Conservation (phyloP, 2,329 filamentous ascomycete genomes). For the Claviceps purpurea region DNA sequence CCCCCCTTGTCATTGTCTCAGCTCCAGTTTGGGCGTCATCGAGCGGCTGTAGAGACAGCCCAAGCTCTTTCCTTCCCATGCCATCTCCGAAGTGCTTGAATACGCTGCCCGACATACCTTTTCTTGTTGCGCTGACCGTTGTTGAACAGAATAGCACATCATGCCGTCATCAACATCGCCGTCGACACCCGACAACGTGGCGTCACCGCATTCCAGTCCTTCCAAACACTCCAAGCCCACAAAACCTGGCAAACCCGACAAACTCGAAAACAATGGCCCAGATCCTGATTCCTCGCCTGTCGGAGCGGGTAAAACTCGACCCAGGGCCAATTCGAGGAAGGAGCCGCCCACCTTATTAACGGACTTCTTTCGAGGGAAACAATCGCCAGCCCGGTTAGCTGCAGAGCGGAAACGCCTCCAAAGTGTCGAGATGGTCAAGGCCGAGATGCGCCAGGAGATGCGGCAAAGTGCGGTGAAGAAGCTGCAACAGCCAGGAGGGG, state of each 20-base stretch:
- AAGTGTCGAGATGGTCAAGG: slow-evolving; percentile 46
- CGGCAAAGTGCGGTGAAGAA: slow-evolving; percentile 43
- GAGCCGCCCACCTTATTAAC: slow-evolving; percentile 33
- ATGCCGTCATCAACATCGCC: slow-evolving; percentile 11
- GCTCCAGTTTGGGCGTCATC: slow-evolving; percentile 1
- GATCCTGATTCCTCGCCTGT: slow-evolving; percentile 29
- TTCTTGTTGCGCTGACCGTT: slow-evolving; percentile 6
- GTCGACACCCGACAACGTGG: slow-evolving; percentile 7
- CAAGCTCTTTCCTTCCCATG: background rate
- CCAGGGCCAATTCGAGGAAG: slow-evolving; percentile 26
- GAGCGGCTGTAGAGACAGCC: background rate
- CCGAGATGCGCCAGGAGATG: slow-evolving; percentile 38
- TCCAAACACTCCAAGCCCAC: slow-evolving; percentile 3
- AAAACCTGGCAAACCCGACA: slow-evolving; percentile 1
- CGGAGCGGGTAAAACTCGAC: slow-evolving; percentile 17
- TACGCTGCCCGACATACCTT: background rate
- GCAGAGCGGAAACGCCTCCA: slow-evolving; percentile 40
- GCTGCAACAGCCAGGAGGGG: slow-evolving; percentile 50
- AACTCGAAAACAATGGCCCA: slow-evolving; percentile 8
- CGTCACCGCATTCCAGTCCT: slow-evolving; percentile 6
- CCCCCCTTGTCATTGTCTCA: background rate
- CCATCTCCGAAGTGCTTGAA: background rate
- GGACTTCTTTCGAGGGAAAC: slow-evolving; percentile 45
- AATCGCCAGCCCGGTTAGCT: slow-evolving; percentile 39
- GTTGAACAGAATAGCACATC: slow-evolving; percentile 8